These are phyloP conservation scores for Chalaropsis ovoidea DNA, from an alignment of 2,329 filamentous ascomycete species.

Conservation along the genomic window DNA sequence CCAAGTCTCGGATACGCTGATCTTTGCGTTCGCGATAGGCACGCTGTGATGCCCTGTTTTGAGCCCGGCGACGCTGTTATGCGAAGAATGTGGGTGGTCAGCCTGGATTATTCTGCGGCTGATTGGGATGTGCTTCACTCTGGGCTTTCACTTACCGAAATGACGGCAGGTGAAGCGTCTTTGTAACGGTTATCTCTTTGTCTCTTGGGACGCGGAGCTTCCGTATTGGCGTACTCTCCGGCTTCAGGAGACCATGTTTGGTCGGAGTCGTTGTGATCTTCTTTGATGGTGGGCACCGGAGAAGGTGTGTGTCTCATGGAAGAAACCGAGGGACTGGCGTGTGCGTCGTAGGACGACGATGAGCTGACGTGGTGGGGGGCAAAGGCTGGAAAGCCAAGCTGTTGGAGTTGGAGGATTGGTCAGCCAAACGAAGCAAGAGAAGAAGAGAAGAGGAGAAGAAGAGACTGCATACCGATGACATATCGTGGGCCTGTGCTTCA, in stretches of 20 bases:
- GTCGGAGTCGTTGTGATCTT: constrained; percentile 10
- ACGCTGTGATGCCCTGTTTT: constrained; percentile 32
- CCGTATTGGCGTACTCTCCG: neutral
- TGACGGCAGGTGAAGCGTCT: constrained; percentile 42
- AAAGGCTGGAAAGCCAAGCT: constrained; percentile 10
- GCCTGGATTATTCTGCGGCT: neutral
- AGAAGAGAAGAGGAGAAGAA: neutral
- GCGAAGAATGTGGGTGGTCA: constrained; percentile 20
- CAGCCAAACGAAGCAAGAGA: neutral
- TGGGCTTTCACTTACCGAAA: constrained; percentile 35
- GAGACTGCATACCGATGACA: neutral
- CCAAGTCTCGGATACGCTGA: constrained; percentile 26
- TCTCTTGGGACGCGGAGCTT: constrained; percentile 35
- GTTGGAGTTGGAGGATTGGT: neutral
- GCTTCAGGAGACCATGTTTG: constrained; percentile 29
- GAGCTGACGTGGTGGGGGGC: neutral
- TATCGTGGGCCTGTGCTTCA: neutral
- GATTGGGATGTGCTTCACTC: neutral
- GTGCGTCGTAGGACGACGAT: neutral
- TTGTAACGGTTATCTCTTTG: constrained; percentile 46
- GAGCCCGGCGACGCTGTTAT: constrained; percentile 30
- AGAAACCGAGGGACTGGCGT: neutral
- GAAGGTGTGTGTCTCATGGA: constrained; percentile 2
- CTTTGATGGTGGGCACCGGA: constrained; percentile 20
- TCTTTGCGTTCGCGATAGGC: constrained; percentile 32